Conservation (phyloP, 2,329 filamentous ascomycete species). For the Gremmenia infestans region DNA sequence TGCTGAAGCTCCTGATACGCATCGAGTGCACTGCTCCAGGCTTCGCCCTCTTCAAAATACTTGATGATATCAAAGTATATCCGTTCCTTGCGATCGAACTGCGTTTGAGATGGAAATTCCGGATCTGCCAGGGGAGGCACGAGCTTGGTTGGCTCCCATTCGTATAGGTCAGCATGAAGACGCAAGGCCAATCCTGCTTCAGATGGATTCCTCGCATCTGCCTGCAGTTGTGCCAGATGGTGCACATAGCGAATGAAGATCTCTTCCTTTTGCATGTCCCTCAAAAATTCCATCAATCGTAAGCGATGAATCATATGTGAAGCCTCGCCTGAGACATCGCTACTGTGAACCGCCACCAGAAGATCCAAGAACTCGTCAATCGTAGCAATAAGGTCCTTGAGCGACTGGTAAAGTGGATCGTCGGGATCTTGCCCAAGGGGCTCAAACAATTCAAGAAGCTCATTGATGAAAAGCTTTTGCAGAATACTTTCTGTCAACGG, state of each 20-base stretch:
- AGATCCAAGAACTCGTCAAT: slow-evolving; percentile 89
- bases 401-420: slow-evolving; percentile 68
- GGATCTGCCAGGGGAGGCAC: slow-evolving; percentile 67
- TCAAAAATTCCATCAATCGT: slow-evolving; percentile 90
- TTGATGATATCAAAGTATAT: slow-evolving; percentile 95
- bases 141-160: slow-evolving; percentile 73
- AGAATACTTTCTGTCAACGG: slow-evolving; percentile 81
- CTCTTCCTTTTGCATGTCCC: slow-evolving; percentile 94
- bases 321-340: slow-evolving; percentile 67
- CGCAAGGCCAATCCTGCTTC: slow-evolving; percentile 86
- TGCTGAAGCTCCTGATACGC: slow-evolving; percentile 85
- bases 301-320: slow-evolving; percentile 83
- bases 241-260: slow-evolving; percentile 96
- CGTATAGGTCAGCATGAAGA: slow-evolving; percentile 86
- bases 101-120: slow-evolving; percentile 72
- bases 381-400: slow-evolving; percentile 75
- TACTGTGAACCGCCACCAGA: slow-evolving; percentile 81
- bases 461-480: slow-evolving; percentile 87
- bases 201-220: slow-evolving; percentile 69
- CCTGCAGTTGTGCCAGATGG: slow-evolving; percentile 76
- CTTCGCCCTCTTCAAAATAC: slow-evolving; percentile 88
- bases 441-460: slow-evolving; percentile 77
- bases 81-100: slow-evolving; percentile 88
- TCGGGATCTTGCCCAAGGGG: slow-evolving; percentile 60
- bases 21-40: slow-evolving; percentile 82